Percentiles rank a stretch among this genome's conserved stretches.
phyloP scores from a whole-genome alignment of 2,329 filamentous ascomycete species.

The Nigrospora osmanthi region DNA sequence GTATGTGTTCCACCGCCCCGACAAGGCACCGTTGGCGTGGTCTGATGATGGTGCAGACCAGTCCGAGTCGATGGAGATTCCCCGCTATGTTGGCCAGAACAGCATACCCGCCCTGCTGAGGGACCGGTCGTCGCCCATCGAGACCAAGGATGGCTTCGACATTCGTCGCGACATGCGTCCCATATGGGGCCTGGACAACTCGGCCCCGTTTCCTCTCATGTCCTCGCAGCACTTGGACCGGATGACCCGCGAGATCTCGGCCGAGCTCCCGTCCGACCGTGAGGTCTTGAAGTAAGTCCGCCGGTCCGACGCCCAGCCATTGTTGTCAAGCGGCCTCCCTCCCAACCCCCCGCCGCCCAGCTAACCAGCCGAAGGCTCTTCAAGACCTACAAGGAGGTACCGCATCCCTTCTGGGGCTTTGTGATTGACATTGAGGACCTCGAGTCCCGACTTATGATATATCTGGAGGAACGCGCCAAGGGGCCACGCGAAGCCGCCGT shows the following conservation, averaged over 20 bases:
- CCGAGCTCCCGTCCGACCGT: conserved; percentile 54
- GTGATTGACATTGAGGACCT: conserved; percentile 60
- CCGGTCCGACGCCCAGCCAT: no score
- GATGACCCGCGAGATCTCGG: conserved; percentile 51
- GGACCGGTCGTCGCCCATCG: conserved; percentile 48
- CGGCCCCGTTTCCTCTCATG: conserved; percentile 61
- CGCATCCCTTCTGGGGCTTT: conserved; percentile 62
- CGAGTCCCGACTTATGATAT: conserved; percentile 56
- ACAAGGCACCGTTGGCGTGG: neutral
- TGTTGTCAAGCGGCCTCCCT: no score
- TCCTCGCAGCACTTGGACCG: conserved; percentile 53
- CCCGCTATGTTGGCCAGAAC: conserved; percentile 57
- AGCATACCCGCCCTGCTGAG: conserved; percentile 59
- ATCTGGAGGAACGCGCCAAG: conserved; percentile 55
- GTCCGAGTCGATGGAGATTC: conserved; percentile 8
- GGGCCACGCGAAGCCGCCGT: conserved; percentile 39
- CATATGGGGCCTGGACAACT: conserved; percentile 58
- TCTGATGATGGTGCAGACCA: neutral
- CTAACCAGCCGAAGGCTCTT: conserved; percentile 39
- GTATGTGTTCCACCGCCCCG: conserved; percentile 9
- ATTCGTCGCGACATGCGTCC: conserved; percentile 59
- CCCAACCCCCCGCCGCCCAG: neutral
- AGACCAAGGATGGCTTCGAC: conserved; percentile 43
- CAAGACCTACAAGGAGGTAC: conserved; percentile 58
- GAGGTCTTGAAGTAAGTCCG: conserved; percentile 56